Conservation (phyloP, 2,329 filamentous ascomycete species). For the Emergomyces orientalis region DNA sequence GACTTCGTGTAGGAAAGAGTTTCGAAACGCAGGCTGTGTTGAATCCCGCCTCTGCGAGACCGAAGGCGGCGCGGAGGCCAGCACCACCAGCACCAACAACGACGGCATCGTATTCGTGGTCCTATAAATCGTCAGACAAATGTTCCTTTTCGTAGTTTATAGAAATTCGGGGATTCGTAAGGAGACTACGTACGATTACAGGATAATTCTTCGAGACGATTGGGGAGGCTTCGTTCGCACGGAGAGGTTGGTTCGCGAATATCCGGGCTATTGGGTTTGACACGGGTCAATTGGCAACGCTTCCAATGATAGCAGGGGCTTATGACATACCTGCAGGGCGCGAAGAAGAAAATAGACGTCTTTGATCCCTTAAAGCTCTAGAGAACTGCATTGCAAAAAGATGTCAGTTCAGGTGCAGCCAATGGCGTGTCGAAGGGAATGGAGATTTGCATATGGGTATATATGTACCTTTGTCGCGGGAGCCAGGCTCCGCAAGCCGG, state of each 20-base stretch:
- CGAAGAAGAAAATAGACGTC: conserved; percentile 78
- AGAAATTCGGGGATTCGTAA: not conserved
- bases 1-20: conserved; percentile 54
- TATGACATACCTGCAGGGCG: conserved; percentile 59
- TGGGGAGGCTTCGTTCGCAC: conserved; percentile 85
- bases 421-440: not conserved
- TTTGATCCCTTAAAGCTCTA: conserved; percentile 53
- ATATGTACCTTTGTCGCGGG: conserved; percentile 38
- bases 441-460: conserved; percentile 12
- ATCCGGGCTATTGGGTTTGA: conserved; percentile 57
- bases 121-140: conserved; percentile 40
- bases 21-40: conserved; percentile 58
- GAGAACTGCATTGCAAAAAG: conserved; percentile 46
- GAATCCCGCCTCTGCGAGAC: conserved; percentile 54
- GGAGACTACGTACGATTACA: conserved; percentile 62
- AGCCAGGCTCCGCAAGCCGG: conserved; percentile 42
- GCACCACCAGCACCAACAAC: conserved; percentile 62
- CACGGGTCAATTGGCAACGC: conserved; percentile 6
- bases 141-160: not conserved
- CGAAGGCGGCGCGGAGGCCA: conserved; percentile 54
- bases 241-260: conserved; percentile 73
- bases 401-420: not conserved
- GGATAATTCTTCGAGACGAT: conserved; percentile 86
- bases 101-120: conserved; percentile 97
- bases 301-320: conserved; percentile 8